Base-by-base conservation (phyloP, 1,284 basidiomycete genomes). In the Irpex lacteus region DNA sequence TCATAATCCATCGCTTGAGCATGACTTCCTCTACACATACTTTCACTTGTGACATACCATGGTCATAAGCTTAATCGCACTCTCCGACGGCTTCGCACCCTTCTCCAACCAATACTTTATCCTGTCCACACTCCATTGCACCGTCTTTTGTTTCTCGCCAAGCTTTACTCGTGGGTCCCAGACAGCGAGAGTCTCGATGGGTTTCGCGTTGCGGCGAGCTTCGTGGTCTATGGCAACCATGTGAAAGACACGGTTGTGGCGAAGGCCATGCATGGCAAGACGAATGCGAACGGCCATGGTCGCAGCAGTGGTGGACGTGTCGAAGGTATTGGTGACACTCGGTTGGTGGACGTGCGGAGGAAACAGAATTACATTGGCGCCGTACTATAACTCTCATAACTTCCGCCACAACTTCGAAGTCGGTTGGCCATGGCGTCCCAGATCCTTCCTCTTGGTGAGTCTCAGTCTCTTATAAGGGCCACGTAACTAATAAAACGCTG, bases 101-200 rank as follows among this genome's bases (percentile, higher is more conserved):
- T 92, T 86, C 37, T 82, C 66, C 36, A 98, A 77, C 96, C 96
- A 98, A 74, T 95, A 95, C 65, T 83, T 85, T 77, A 98, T 95
- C 74, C 96, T 87, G 67, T 93, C 88, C 53, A 91, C 89, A 76
- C 95, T 94, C 95, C 95, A 98, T 73, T 92, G 87, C 61, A 98
- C 81, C 26, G 87, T 87, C 78, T 96, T 98, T 72, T 80, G 81
- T 66, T 78, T 76, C 69, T 81, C 72, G 68, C 80, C 80, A 11
- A 77, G 76, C 19, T 75, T 74, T 54, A 86, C 74, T 60, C 83
- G 82, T 18, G 95, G 95, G 76, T 96, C 86, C 79, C 94, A 98
- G 63, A 94, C 85, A 56, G 95, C 96, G 50, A 98, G 81, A 62
- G 92, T 87, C 77, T 98, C 96, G 67, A 94, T 86, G 6, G 96